Base-by-base conservation (phyloP, 1,284 basidiomycete genomes). In the Ustilago cynodontis region DNA sequence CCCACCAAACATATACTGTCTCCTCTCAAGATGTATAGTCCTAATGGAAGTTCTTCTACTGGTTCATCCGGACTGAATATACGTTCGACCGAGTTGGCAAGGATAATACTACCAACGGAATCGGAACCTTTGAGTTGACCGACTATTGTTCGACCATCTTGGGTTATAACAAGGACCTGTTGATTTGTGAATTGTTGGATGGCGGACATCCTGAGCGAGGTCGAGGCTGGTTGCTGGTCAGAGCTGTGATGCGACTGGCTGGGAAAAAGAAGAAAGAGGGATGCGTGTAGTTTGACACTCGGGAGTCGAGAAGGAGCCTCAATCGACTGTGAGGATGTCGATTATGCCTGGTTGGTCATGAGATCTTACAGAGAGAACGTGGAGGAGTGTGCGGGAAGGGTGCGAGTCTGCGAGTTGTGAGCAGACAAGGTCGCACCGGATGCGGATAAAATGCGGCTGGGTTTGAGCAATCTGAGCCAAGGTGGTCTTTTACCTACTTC, bases 1-100 rank as follows among this genome's bases (percentile, higher is more conserved):
- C 94, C 96, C 43, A 99, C 93, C 73, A 98, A 88, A 43, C 92
- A 92, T 50, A 97, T 95, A 89, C 96, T 95, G 85, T 99, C 96
- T 2, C 96, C 96, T 84, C 98, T 94, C 82, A 99, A 93, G 78
- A 99, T 91, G 87, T 99, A 99, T 53, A 99, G 88, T 1, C 96
- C 96, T n/a, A 99, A 88, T 0, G 94, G 93, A 13, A 96, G 91
- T 88, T 98, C 94, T 87, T 98, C 94, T 33, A 98, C 94, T 24
- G 93, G 93, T 82, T 93, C 93, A 18, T 99, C 95, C 2, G 65
- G 24, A 63, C 79, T 83, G 49, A 83, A 86, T 24, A 86, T 80
- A 28, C 84, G 62, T 70, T 86, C 84, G 16, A 81, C 65, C 26
- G 79, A 77, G 18, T 57, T 66, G 41, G 82, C 72, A 1, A 86